These are phyloP conservation scores for Ammopiptanthus mongolicus DNA, from an alignment of 306 rosid genomes.

Conservation along the genomic window DNA sequence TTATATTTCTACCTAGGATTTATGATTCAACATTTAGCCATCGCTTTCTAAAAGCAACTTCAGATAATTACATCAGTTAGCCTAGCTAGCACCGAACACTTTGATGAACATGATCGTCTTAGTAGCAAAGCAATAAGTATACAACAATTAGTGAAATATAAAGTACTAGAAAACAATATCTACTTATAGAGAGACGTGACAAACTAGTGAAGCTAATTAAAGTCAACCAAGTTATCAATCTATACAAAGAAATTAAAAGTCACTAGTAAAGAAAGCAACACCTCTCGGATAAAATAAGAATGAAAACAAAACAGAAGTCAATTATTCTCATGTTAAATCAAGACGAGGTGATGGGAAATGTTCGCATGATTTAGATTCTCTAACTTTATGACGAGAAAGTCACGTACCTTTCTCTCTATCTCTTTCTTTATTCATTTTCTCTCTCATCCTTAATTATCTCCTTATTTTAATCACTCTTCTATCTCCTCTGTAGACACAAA, in stretches of 20 bases:
- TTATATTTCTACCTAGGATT: constrained; percentile 38
- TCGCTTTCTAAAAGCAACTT: constrained; percentile 66
- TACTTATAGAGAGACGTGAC: constrained; percentile 26
- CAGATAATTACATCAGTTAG: constrained; percentile 46
- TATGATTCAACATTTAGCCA: constrained; percentile 36
- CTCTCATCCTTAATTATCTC: no score
- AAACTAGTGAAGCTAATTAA: constrained; percentile 18
- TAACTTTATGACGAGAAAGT: no score
- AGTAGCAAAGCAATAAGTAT: constrained; percentile 18
- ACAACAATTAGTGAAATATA: no score
- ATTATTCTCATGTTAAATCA: no score
- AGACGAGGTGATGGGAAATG: no score
- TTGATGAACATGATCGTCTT: constrained; percentile 28
- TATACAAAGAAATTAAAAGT: no score
- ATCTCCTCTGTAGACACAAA: not conserved
- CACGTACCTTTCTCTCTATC: no score
- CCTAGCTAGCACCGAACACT: constrained; percentile 33
- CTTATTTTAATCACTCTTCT: no score
- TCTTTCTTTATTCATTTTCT: no score
- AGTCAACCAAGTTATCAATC: constrained; percentile 15
- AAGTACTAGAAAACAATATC: constrained; percentile 14
- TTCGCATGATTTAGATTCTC: no score
- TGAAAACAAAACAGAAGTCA: no score
- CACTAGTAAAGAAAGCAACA: constrained; percentile 17
- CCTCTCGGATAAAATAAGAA: no score